Conservation (phyloP, 2,329 filamentous ascomycete genomes). For the Trichoderma semiorbis region DNA sequence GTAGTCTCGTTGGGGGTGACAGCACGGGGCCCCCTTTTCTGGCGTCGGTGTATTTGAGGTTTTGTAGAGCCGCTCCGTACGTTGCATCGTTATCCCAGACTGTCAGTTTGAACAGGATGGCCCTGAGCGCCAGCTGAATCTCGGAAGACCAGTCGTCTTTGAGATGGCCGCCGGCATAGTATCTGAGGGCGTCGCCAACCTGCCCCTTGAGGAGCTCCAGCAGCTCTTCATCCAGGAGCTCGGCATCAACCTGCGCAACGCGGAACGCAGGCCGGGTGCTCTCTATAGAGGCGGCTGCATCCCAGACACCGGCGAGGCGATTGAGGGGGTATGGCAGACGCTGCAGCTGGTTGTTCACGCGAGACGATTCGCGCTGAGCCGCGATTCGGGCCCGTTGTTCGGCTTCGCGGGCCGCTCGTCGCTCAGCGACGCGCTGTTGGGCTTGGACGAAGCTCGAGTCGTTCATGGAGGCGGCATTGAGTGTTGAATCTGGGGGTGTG, state of each 20-base stretch:
- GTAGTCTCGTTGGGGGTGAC: conserved; percentile 69
- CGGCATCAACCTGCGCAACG: conserved; percentile 93
- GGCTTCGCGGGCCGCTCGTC: conserved; percentile 71
- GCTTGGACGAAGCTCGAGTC: conserved; percentile 77
- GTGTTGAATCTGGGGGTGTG: not conserved
- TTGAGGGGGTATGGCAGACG: conserved; percentile 62
- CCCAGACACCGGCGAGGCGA: conserved; percentile 61
- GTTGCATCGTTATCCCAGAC: conserved; percentile 96
- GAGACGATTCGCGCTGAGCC: conserved; percentile 48
- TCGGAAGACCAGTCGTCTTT: conserved; percentile 86
- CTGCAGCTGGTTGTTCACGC: conserved; percentile 52
- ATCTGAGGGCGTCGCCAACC: conserved; percentile 82
- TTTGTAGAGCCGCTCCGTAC: conserved; percentile 90
- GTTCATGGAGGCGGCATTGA: conserved; percentile 42
- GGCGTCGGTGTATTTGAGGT: conserved; percentile 85
- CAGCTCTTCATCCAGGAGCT: conserved; percentile 90
- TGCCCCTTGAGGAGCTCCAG: conserved; percentile 81
- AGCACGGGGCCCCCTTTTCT: conserved; percentile 60
- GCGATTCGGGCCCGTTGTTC: conserved; percentile 57
- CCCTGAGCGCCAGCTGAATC: conserved; percentile 72
- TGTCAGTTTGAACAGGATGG: conserved; percentile 86
- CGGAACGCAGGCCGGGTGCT: conserved; percentile 83
- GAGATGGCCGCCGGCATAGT: conserved; percentile 70
- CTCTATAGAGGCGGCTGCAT: conserved; percentile 67
- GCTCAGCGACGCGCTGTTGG: conserved; percentile 79